phyloP scores from a whole-genome alignment of 1,139 yeast genomes.

The Diutina siamensis region DNA sequence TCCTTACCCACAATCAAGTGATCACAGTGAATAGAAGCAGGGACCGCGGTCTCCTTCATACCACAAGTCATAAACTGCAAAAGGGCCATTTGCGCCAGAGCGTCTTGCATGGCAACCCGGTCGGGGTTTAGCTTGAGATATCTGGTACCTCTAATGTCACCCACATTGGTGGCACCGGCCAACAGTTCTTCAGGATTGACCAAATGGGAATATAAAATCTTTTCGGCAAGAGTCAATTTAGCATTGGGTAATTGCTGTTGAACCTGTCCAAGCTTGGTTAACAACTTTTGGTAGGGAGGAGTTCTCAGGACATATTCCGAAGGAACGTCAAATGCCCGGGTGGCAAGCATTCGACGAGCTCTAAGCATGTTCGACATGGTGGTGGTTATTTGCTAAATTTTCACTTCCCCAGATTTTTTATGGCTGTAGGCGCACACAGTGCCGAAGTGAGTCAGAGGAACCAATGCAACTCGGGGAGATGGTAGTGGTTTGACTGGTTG shows the following conservation, averaged over 20 bases:
- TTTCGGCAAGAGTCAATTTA: slow-evolving; percentile 88
- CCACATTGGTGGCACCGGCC: slow-evolving; percentile 26
- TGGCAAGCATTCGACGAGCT: slow-evolving; percentile 1
- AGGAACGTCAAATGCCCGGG: slow-evolving; percentile 32
- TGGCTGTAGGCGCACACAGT: not conserved
- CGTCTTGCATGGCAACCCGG: slow-evolving; percentile 98
- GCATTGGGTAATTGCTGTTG: slow-evolving; percentile 50
- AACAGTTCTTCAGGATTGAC: slow-evolving; percentile 76
- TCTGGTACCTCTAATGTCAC: slow-evolving; percentile 66
- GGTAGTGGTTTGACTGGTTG: too few relatives aligned
- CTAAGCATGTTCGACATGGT: not conserved
- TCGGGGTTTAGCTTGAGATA: slow-evolving; percentile 93
- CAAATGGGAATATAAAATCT: slow-evolving; percentile 84
- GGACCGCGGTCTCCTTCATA: slow-evolving; percentile 73
- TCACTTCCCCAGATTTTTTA: not conserved
- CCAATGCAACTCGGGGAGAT: too few relatives aligned
- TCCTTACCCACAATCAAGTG: slow-evolving; percentile 92
- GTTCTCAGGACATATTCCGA: slow-evolving; percentile 52
- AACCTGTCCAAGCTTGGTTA: slow-evolving; percentile 51
- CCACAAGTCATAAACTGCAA: slow-evolving; percentile 97
- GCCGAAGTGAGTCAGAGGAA: not conserved
- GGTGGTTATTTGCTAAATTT: not conserved
- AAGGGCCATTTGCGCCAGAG: slow-evolving; percentile 96
- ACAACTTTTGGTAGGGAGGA: slow-evolving; percentile 78
- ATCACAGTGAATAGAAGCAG: slow-evolving; percentile 94